These are phyloP conservation scores for Fusarium musae DNA, from an alignment of 2,329 filamentous ascomycete genomes.

Conservation along the genomic window DNA sequence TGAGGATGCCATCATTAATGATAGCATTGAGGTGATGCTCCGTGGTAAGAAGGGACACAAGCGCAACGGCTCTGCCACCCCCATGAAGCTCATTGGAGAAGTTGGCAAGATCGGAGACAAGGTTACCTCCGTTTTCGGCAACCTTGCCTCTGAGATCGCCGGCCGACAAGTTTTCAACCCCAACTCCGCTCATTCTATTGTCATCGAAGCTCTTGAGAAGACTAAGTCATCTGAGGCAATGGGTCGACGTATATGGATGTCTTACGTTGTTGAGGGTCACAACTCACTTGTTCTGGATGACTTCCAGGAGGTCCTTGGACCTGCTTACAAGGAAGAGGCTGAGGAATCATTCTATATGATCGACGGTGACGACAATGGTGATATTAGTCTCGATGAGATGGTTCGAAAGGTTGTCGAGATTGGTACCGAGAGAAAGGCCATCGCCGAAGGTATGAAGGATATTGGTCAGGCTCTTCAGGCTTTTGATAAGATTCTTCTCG, in stretches of 20 bases:
- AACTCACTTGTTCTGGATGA: conserved; percentile 84
- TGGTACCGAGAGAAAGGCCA: conserved; percentile 86
- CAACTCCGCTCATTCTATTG: conserved; percentile 88
- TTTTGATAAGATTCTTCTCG: conserved; percentile 85
- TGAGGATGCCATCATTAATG: conserved; percentile 92
- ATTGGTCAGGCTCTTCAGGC: conserved; percentile 94
- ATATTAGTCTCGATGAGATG: conserved; percentile 97
- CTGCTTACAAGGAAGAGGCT: conserved; percentile 77
- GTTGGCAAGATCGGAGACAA: conserved; percentile 90
- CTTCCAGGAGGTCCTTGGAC: conserved; percentile 86
- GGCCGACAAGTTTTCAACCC: conserved; percentile 96
- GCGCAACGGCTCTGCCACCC: conserved; percentile 72
- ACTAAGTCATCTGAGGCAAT: conserved; percentile 87
- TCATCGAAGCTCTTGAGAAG: conserved; percentile 89
- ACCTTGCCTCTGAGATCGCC: conserved; percentile 93
- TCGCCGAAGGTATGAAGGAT: conserved; percentile 94
- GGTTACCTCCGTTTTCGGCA: conserved; percentile 91
- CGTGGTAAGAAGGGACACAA: conserved; percentile 63
- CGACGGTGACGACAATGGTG: conserved; percentile 90
- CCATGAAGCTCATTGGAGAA: conserved; percentile 81
- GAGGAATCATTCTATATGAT: conserved; percentile 85
- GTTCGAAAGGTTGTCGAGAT: conserved; percentile 86
- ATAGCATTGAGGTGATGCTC: conserved; percentile 78
- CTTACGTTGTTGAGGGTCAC: conserved; percentile 90
- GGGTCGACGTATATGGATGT: conserved; percentile 97